Conservation (phyloP, 345 rosid genomes). For the Brassica cretica region DNA sequence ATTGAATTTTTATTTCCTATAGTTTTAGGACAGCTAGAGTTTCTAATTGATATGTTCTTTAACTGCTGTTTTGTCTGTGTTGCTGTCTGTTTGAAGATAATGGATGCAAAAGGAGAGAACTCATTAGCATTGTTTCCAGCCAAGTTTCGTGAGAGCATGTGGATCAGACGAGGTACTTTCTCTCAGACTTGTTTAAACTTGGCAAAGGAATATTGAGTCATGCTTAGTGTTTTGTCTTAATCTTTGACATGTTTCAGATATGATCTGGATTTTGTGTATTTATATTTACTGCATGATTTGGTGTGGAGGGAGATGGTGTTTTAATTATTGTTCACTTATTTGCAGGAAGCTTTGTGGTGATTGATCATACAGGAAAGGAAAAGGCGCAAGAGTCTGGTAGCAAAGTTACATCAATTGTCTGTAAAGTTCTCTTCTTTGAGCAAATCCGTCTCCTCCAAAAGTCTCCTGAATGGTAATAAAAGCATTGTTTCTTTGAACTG, state of each 20-base stretch:
- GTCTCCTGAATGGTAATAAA: conserved; percentile 70
- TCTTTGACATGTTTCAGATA: background rate
- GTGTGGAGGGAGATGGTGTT: conserved; percentile 7
- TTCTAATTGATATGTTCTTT: background rate
- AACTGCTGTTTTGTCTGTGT: background rate
- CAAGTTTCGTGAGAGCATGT: conserved; percentile 88
- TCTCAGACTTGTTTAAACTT: background rate
- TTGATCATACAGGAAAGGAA: conserved; percentile 85
- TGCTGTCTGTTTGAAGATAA: conserved; percentile 48
- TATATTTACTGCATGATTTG: background rate
- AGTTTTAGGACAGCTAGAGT: background rate
- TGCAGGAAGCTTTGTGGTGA: conserved; percentile 81
- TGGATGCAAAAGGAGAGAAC: conserved; percentile 68
- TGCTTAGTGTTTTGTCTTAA: background rate
- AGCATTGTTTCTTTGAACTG: background rate
- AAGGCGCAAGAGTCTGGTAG: conserved; percentile 82
- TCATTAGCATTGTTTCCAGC: conserved; percentile 87
- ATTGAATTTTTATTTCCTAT: conserved; percentile 13
- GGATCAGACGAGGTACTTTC: conserved; percentile 81
- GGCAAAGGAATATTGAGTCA: background rate
- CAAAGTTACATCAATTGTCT: conserved; percentile 85
- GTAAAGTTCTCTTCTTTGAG: conserved; percentile 70
- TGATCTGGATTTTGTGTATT: background rate
- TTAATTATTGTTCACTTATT: background rate
- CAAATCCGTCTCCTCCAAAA: conserved; percentile 72